Evolutionary conservation across 2,329 filamentous ascomycete species (phyloP).

Genomic region (Colletotrichum sublineola): DNA sequence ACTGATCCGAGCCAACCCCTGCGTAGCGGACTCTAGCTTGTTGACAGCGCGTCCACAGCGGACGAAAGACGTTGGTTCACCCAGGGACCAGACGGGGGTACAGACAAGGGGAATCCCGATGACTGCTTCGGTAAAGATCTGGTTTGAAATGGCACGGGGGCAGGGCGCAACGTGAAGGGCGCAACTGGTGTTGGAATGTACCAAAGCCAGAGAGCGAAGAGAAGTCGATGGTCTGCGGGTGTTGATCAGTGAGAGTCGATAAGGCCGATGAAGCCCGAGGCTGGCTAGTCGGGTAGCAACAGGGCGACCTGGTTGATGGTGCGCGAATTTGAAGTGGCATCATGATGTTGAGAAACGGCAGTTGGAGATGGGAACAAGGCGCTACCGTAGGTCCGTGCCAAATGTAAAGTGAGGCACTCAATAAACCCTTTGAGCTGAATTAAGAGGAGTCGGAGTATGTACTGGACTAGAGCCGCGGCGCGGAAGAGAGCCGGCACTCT

Average conservation of each 20-base stretch:
- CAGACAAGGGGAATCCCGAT: background rate
- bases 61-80: background rate
- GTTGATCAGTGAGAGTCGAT: background rate
- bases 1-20: slow-evolving; percentile 35
- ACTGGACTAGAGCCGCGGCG: background rate
- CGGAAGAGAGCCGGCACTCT: slow-evolving; percentile 18
- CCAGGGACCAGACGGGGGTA: background rate
- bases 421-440: background rate
- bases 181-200: background rate
- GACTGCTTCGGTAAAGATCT: slow-evolving; percentile 2
- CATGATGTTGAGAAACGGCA: background rate
- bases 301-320: slow-evolving; percentile 17
- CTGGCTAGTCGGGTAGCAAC: background rate
- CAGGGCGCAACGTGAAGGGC: background rate
- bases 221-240: background rate
- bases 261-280: slow-evolving; percentile 1
- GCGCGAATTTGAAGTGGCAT: background rate
- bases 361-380: background rate
- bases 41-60: slow-evolving; percentile 18
- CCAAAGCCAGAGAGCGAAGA: background rate
- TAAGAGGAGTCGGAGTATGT: background rate
- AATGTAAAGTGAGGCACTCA: too few relatives aligned
- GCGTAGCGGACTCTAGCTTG: slow-evolving; percentile 4
- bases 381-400: too few relatives aligned
- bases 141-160: background rate